A percentile compares a stretch with the other conserved stretches of the same genome.
Evolutionary conservation across 257 asterid genomes (phyloP).

Genomic region (Craterostigma plantagineum): DNA sequence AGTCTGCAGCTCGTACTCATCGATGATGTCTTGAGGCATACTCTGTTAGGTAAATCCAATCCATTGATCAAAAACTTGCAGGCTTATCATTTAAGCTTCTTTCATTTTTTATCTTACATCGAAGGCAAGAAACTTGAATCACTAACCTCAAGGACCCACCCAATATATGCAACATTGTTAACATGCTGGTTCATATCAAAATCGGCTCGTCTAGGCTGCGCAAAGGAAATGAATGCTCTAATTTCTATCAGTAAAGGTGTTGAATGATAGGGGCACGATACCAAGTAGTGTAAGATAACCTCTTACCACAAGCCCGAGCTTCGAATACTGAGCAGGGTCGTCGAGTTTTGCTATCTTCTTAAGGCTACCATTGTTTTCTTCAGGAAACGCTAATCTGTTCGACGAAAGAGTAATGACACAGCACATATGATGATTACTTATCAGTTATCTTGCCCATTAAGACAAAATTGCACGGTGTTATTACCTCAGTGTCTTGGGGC

Average conservation of each 20-base stretch:
- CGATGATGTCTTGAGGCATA: slow-evolving; percentile 68
- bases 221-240: no score
- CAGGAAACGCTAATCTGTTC: slow-evolving; percentile 70
- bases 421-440: background rate
- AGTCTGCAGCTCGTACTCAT: slow-evolving; percentile 61
- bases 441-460: background rate
- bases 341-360: slow-evolving; percentile 77
- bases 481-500: slow-evolving; percentile 70
- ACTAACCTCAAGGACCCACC: slow-evolving; percentile 94
- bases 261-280: no score
- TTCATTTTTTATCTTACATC: no score
- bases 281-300: no score
- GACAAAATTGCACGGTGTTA: slow-evolving; percentile 1
- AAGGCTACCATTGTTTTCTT: slow-evolving; percentile 76
- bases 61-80: slow-evolving; percentile 2
- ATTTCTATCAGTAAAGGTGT: no score
- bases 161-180: slow-evolving; percentile 85
- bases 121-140: background rate
- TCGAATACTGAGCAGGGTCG: slow-evolving; percentile 51
- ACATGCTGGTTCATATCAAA: slow-evolving; percentile 92
- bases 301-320: slow-evolving; percentile 74
- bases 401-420: no score
- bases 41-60: no score
- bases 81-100: no score
- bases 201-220: slow-evolving; percentile 89